Base-by-base conservation (phyloP, 1,139 yeast genomes). In the Insectozyma bohioensis region DNA sequence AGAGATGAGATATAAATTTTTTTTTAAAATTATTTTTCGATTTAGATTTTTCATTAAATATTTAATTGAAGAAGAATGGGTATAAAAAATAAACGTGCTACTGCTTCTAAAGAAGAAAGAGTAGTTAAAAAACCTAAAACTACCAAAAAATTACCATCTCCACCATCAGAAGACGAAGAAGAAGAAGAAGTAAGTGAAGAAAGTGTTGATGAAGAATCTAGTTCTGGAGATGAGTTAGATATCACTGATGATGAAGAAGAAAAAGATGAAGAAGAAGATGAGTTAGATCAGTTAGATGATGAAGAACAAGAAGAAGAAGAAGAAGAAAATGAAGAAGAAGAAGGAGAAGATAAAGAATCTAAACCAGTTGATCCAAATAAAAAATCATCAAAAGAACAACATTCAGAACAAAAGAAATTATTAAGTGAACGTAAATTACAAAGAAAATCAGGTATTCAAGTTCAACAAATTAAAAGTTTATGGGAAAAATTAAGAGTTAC, bases 401-500 rank as follows among this genome's bases (percentile, higher is more conserved):
- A 86, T 51, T 81, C 81, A 11, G 96, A 87, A 54, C 97, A 90
- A 62, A 82, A 81, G 56, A 80, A 81, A 49, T 58, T 82, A 29
- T 69, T 83, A 32, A 78, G 79, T 36, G 97, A 90, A 56, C 80
- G 98, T 61, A 90, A 88, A 57, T 67, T 86, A 42, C 80, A 82
- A 52, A 80, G 96, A 64, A 87, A 85, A 52, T 75, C 95, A 14
- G 97, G 97, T 45, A 67, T 67, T 26, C 85, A 85, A 61, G 88
- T 92, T 34, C 90, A 86, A 56, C 78, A 80, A 47, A 87, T 92
- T 59, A 92, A 92, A 61, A 71, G 75, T 32, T 61, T 92, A 33
- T 92, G 98, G 98, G 97, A 90, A 63, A 80, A 78, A 56, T 69
- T 92, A 48, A 79, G 97, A 63, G 94, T 85, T 26, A 85, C 85